Base-by-base conservation (phyloP, 2,329 filamentous ascomycete genomes). In the Diplocarpon mali region DNA sequence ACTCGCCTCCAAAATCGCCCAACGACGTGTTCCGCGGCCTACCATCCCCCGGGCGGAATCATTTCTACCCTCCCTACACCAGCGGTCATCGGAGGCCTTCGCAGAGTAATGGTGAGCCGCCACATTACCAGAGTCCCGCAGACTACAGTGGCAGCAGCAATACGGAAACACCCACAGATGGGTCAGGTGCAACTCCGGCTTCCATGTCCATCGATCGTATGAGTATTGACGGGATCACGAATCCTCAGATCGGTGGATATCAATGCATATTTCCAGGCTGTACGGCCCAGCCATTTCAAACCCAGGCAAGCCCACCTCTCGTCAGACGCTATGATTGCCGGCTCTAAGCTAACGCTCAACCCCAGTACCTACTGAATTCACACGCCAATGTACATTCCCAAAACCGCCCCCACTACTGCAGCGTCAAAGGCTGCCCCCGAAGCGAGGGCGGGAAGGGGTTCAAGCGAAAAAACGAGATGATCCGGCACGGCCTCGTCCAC, bases 401-500 rank as follows among this genome's bases (percentile, higher is more conserved):
- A 2, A 72, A 69, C 16, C 68, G 79, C 27, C 79, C 79, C 7
- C 78, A 83, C 57, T 83, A 81, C 52, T 83, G 79, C 51, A 69
- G 74, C 0, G 75, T 82, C 0, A 67, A 69, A 39, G 75, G 72
- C 0, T 83, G 79, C 54, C 67, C 76, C n/a, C 70, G 78, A 40
- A 74, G 72, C 39, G 73, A 79, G 58, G 72, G 74, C 2, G 79
- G 79, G 3, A 80, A 78, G 52, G 80, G 80, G 0, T 84, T 84
- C 62, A 83, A 83, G 62, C 70, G 80, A 46, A 83, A 83, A 61
- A 83, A 83, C 53, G 80, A 83, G 60, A 82, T 83, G 79, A 83
- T 83, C 38, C 66, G 79, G 24, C 79, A 83, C 59, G 89, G 90
- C 1, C 73, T 96, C 2, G 92, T 96, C 3, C 92, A 98, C 60